Percentiles rank a stretch among this genome's conserved stretches.
phyloP scores from a whole-genome alignment of 73 alveolate genomes.

The Stentor coeruleus region DNA sequence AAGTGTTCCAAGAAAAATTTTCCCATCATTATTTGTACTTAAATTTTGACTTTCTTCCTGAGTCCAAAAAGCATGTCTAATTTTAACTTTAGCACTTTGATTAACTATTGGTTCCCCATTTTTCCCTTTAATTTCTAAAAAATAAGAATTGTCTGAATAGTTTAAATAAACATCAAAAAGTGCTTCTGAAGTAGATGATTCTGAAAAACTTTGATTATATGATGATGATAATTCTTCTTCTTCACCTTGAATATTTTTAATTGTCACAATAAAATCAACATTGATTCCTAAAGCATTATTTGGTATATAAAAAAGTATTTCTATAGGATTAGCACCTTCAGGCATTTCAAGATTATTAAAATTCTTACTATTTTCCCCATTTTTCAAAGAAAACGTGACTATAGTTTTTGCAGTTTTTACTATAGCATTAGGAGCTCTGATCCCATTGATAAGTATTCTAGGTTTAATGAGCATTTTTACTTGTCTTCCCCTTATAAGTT shows the following conservation, averaged over 20 bases:
- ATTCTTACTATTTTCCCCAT: slow-evolving; percentile 36
- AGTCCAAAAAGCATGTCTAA: not conserved
- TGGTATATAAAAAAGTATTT: slow-evolving; percentile 48
- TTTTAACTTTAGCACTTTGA: not conserved
- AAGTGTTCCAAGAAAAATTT: slow-evolving; percentile 25
- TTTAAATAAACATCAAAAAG: slow-evolving; percentile 20
- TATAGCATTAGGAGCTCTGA: slow-evolving; percentile 25
- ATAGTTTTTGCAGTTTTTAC: slow-evolving; percentile 42
- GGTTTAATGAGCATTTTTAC: slow-evolving; percentile 49
- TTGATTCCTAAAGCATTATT: slow-evolving; percentile 29
- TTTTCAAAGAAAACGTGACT: slow-evolving; percentile 31
- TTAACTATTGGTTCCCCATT: slow-evolving; percentile 1
- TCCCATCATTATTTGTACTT: slow-evolving; percentile 32
- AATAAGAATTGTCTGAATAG: not conserved
- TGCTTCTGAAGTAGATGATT: slow-evolving; percentile 21
- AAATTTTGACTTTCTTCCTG: not conserved
- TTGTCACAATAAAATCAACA: slow-evolving; percentile 28
- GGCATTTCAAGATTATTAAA: slow-evolving; percentile 35
- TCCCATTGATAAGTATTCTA: slow-evolving; percentile 26
- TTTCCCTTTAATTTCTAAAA: slow-evolving; percentile 21
- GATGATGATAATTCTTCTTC: not conserved
- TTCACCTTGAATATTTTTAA: not conserved
- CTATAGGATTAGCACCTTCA: slow-evolving; percentile 3
- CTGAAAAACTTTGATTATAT: slow-evolving; percentile 30
- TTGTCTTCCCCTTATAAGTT: slow-evolving; percentile 48